These are phyloP conservation scores for Podila verticillata DNA, from an alignment of 192 early-diverging fungal genomes.

Conservation along the genomic window DNA sequence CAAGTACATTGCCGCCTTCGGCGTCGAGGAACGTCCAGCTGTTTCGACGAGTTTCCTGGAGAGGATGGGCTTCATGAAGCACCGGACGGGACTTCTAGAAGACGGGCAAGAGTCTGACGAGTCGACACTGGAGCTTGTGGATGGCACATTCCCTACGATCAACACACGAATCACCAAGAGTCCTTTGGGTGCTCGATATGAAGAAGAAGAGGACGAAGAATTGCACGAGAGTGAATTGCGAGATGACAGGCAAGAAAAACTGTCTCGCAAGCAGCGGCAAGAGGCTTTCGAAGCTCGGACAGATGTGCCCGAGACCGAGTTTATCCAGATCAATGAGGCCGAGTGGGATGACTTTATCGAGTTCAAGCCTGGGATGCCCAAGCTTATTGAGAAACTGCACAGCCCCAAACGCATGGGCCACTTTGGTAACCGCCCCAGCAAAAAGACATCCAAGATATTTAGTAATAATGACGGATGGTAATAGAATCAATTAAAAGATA, in stretches of 20 bases:
- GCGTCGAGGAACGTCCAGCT: constrained; percentile 53
- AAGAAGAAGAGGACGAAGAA: constrained; percentile 2
- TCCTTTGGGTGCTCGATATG: not conserved
- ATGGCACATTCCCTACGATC: constrained; percentile 43
- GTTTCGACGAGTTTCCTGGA: constrained; percentile 54
- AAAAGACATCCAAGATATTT: constrained; percentile 45
- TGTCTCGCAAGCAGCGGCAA: constrained; percentile 36
- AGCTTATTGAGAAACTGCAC: constrained; percentile 47
- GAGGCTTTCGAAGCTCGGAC: constrained; percentile 29
- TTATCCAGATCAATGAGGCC: constrained; percentile 46
- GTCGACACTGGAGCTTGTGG: constrained; percentile 28
- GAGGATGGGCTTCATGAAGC: constrained; percentile 56
- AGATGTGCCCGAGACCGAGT: constrained; percentile 39
- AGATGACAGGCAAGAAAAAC: not conserved
- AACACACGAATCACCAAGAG: constrained; percentile 41
- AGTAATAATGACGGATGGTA: constrained; percentile 52
- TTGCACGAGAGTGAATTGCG: no score
- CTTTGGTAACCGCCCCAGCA: constrained; percentile 41
- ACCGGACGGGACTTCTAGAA: constrained; percentile 6
- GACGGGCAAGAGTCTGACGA: not conserved
- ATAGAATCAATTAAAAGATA: no score
- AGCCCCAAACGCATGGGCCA: constrained; percentile 46
- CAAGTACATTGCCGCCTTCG: constrained; percentile 55
- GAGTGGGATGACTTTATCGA: constrained; percentile 53
- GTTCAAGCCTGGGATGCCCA: constrained; percentile 43